Conservation (phyloP, 768 basidiomycete genomes). For the Piloderma croceum region DNA sequence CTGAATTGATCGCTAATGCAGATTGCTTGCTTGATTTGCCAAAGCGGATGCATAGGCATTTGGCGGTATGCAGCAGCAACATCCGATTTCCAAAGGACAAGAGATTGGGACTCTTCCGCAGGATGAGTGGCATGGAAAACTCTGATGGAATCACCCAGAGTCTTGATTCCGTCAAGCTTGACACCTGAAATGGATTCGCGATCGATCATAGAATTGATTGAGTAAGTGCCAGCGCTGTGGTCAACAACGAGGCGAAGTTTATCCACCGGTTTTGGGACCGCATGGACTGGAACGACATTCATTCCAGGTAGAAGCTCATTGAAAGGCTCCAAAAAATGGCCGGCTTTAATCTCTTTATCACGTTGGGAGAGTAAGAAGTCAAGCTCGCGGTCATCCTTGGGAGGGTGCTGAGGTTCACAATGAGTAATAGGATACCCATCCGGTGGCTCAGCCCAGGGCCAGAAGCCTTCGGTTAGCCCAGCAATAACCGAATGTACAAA, state of each 20-base stretch:
- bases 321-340: slow-evolving; percentile 20
- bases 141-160: slow-evolving; percentile 23
- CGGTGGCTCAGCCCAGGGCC: slow-evolving; percentile 24
- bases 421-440: slow-evolving; percentile 8
- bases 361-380: slow-evolving; percentile 13
- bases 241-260: slow-evolving; percentile 35
- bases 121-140: too few relatives aligned
- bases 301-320: slow-evolving; percentile 30
- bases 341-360: slow-evolving; percentile 12
- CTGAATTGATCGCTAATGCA: too few relatives aligned
- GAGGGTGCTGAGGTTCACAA: slow-evolving; percentile 5
- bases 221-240: slow-evolving; percentile 29
- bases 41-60: slow-evolving; percentile 16
- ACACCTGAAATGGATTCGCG: slow-evolving; percentile 16
- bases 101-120: too few relatives aligned
- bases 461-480: slow-evolving; percentile 25
- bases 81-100: slow-evolving; percentile 13
- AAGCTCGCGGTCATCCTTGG: slow-evolving; percentile 2
- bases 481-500: slow-evolving; percentile 22
- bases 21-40: slow-evolving; percentile 22
- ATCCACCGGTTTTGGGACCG: slow-evolving; percentile 30
- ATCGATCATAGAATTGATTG: slow-evolving; percentile 33
- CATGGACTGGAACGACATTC: slow-evolving; percentile 27
- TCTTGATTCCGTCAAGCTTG: slow-evolving; percentile 29
- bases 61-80: slow-evolving; percentile 15